These are phyloP conservation scores for Amylostereum areolatum DNA, from an alignment of 1,284 basidiomycete species.

Conservation along the genomic window DNA sequence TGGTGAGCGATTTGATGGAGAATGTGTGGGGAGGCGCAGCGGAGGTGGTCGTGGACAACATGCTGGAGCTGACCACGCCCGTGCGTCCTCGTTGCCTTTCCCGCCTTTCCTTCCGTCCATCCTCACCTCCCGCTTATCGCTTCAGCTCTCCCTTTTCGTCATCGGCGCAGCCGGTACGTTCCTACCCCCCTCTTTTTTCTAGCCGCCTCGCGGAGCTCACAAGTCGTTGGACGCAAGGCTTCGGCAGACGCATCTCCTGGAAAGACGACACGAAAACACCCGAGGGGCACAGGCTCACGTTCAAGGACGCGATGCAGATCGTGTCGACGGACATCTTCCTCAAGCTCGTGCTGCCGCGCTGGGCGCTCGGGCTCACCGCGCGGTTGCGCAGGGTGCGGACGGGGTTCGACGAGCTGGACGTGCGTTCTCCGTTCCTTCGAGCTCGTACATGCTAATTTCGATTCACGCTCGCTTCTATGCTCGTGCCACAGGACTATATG, in stretches of 20 bases:
- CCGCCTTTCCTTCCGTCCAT: neutral
- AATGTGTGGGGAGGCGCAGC: constrained; percentile 28
- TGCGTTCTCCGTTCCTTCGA: constrained; percentile 38
- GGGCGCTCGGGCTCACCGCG: constrained; percentile 36
- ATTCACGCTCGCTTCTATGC: neutral
- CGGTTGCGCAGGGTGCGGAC: constrained; percentile 27
- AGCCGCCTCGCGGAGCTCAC: too few species aligned
- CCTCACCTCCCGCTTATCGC: too few species aligned
- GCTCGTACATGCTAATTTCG: too few species aligned
- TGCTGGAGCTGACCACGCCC: constrained; percentile 37
- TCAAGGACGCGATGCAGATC: constrained; percentile 31
- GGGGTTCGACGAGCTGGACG: constrained; percentile 47
- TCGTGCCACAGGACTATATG: constrained; percentile 39
- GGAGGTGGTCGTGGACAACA: constrained; percentile 25
- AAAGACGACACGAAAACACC: constrained; percentile 35
- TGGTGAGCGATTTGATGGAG: constrained; percentile 30
- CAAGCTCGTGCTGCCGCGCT: constrained; percentile 38
- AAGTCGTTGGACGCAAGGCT: too few species aligned
- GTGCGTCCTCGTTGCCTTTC: constrained; percentile 24
- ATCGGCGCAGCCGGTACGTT: constrained; percentile 56
- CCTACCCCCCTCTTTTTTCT: neutral
- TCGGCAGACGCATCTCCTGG: constrained; percentile 49
- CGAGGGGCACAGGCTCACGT: constrained; percentile 44
- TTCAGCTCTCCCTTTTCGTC: constrained; percentile 49
- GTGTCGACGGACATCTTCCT: constrained; percentile 10